Base-by-base conservation (phyloP, 306 rosid species). In the Dicorynia guianensis region DNA sequence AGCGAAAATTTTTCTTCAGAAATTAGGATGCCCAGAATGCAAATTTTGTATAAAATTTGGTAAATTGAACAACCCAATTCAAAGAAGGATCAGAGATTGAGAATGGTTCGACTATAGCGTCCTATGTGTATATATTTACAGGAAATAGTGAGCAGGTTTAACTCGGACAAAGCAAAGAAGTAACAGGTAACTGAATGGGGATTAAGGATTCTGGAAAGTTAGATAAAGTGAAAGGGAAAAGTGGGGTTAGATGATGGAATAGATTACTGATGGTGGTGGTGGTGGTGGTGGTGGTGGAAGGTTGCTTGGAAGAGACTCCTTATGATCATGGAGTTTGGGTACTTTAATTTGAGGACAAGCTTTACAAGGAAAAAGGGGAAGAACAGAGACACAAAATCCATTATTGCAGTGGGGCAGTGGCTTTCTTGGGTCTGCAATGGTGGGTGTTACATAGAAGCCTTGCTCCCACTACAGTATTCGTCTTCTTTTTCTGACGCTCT, bases 321-420 rank as follows among this genome's bases (percentile, higher is more conserved):
- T 12, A 87, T 78, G 80, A 86, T 84, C 33, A 65, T 69, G 60
- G 78, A 75, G 62, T 81, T 75, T 6, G 90, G 86, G 67, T 80
- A 80, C 84, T 89, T 86, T 63, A 88, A 61, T 74, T 79, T 83
- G 81, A 88, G 85, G 34, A 86, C 91, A 76, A 92, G 80, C 91
- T 83, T 89, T 17, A 92, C 85, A 1, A 86, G 57, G 84, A 89
- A 86, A 66, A 89, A 88, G 71, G 91, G 96, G 0, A 87, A 74
- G 76, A 88, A 87, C 1, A 89, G 83, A 54, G 87, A 76, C n/a
- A 91, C 78, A 64, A 91, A 87, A 73, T 89, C 94, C 97, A 89
- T 91, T 54, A 75, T 65, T 80, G 63, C 49, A 36, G 9, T 11
- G 43, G 34, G 17, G 30, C 30, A 25, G 30, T 56, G 50, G 46